Percentiles rank a stretch among this genome's conserved stretches.
phyloP scores from a whole-genome alignment of 495 filamentous ascomycete genomes.

The Hyaloscypha variabilis region DNA sequence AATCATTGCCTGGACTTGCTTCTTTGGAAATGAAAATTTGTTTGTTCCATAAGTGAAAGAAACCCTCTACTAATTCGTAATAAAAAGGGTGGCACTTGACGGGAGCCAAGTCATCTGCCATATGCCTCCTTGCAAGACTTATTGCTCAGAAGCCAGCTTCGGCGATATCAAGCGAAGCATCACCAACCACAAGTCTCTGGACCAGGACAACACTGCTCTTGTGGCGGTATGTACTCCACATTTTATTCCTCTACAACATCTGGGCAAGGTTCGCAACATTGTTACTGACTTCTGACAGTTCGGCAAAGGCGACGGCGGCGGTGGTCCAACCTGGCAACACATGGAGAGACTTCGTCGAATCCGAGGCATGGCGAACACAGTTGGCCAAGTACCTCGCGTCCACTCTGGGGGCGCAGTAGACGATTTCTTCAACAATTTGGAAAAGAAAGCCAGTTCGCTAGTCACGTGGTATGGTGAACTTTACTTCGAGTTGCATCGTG shows the following conservation, averaged over 20 bases:
- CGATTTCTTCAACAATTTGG: slow-evolving; percentile 70
- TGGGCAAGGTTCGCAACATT: too few relatives aligned
- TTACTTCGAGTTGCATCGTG: slow-evolving; percentile 80
- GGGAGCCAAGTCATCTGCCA: slow-evolving; percentile 82
- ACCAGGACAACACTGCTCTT: slow-evolving; percentile 68
- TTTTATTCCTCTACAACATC: too few relatives aligned
- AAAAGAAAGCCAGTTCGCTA: slow-evolving; percentile 61
- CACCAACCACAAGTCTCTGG: slow-evolving; percentile 75
- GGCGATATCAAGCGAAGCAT: slow-evolving; percentile 74
- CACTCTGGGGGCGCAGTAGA: slow-evolving; percentile 76
- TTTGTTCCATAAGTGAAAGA: slow-evolving; percentile 1
- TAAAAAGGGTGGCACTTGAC: slow-evolving; percentile 63
- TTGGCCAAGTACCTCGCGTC: slow-evolving; percentile 59
- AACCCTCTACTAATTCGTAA: slow-evolving; percentile 2
- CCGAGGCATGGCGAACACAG: slow-evolving; percentile 69
- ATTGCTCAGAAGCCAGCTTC: slow-evolving; percentile 75
- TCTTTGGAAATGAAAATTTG: slow-evolving; percentile 5
- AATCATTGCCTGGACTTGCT: too few relatives aligned
- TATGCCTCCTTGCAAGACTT: slow-evolving; percentile 73
- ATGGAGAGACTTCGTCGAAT: slow-evolving; percentile 74
- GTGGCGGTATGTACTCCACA: slow-evolving; percentile 44
- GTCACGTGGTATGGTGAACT: slow-evolving; percentile 82
- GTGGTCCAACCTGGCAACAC: slow-evolving; percentile 71
- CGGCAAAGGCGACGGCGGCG: slow-evolving; percentile 77
- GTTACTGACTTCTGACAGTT: slow-evolving; percentile 42